Evolutionary conservation across 768 basidiomycete species (phyloP), one percentile per base, ranked within the genome.

Genomic region (Leccinum broughii): DNA sequence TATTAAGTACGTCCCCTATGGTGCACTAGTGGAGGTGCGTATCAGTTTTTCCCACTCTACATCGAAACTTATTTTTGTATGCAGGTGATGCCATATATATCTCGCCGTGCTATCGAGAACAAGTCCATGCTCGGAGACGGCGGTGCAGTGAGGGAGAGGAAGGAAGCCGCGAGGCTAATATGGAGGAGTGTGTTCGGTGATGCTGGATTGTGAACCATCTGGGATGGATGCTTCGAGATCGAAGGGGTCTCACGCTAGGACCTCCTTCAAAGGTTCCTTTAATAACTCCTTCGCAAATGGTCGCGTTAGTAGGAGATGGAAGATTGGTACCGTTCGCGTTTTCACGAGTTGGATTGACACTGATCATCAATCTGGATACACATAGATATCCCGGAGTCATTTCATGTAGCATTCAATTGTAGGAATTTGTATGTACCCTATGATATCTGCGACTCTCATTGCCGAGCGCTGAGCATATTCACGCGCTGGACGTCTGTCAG

Each of bases 31-130:
- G 1, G 89, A 92, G 66, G 89, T 86, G 41, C 53, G 66, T 72
- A 50, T 34, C 9, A 32, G 7, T 24, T 28, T 37, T 17, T 26
- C 22, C 15, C 1, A 13, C 14, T 51, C 28, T 22, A 4, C 1
- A 7, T n/a, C 2, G 6, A 32, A 20, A 39, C 17, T 48, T 6
- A 59, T 10, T 24, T 26, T 14, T 17, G 11, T 14, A 3, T n/a
- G 6, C 20, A 90, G 86, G 90, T 93, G 10, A 88, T 97, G 86
- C 94, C 95, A 0, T 98, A 96, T 72, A 82, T 97, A 9, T 83
- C 88, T 44, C 83, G 94, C 34, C 81, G 95, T 15, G 95, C 94
- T 1, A 87, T 94, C 50, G 95, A 97, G 85, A 97, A 98, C 78
- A 95, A 93, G 74, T 88, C 88, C 0, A 81, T 97, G 2, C 82